Evolutionary conservation across 306 rosid genomes (phyloP).

Genomic region (Glycine latifolia): DNA sequence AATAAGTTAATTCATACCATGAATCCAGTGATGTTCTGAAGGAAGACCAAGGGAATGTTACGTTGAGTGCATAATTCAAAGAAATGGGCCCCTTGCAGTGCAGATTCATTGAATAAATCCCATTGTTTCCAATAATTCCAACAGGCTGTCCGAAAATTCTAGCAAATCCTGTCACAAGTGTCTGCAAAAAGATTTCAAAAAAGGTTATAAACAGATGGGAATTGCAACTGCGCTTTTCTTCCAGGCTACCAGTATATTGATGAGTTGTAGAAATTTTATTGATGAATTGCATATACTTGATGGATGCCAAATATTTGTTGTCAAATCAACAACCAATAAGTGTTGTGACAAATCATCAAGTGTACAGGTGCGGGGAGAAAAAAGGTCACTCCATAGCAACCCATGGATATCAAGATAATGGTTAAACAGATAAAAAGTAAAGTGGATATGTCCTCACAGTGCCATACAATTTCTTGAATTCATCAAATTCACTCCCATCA

Average conservation of each 20-base stretch:
- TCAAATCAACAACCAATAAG: conserved; percentile 38
- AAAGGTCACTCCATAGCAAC: not conserved
- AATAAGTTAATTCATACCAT: conserved; percentile 64
- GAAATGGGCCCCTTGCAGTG: conserved; percentile 96
- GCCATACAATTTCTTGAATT: conserved; percentile 98
- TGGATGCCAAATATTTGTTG: conserved; percentile 22
- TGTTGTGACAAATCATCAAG: conserved; percentile 26
- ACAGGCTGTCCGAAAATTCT: conserved; percentile 92
- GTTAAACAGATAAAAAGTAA: conserved; percentile 36
- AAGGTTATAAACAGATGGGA: not conserved
- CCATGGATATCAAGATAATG: conserved; percentile 7
- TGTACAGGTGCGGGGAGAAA: not conserved
- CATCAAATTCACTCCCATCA: conserved; percentile 97
- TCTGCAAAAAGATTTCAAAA: conserved; percentile 65
- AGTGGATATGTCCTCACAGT: conserved; percentile 77
- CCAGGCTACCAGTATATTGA: conserved; percentile 29
- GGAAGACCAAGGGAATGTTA: conserved; percentile 89
- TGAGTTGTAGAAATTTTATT: conserved; percentile 16
- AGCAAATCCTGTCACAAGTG: conserved; percentile 95
- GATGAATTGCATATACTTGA: conserved; percentile 18
- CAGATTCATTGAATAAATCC: conserved; percentile 93
- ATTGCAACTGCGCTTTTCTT: not conserved
- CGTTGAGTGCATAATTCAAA: conserved; percentile 87
- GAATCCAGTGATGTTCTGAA: conserved; percentile 97
- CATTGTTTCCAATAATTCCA: conserved; percentile 95